Conservation (phyloP, 257 asterid genomes). For the Dorcoceras hygrometricum region DNA sequence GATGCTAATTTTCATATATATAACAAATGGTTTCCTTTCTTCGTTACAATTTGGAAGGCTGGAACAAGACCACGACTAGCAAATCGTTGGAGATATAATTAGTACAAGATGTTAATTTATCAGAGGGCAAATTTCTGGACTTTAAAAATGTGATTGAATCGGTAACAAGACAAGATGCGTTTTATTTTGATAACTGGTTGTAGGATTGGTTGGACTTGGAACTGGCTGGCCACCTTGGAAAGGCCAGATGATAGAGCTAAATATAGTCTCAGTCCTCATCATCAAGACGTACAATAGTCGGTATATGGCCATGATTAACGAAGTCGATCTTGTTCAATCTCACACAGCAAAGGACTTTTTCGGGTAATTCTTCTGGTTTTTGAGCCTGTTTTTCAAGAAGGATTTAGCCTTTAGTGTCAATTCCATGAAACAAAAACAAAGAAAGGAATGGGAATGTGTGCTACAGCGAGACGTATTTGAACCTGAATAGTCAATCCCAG, state of each 20-base stretch:
- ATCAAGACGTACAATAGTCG: constrained; percentile 56
- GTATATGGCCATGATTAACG: constrained; percentile 74
- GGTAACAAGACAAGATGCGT: not conserved
- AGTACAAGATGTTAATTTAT: not conserved
- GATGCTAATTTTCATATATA: too few species aligned
- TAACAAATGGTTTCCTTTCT: not conserved
- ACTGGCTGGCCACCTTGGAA: not conserved
- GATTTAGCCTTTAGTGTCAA: constrained; percentile 4
- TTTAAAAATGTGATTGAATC: not conserved
- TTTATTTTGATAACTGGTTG: not conserved
- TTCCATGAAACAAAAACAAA: not conserved
- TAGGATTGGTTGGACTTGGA: not conserved
- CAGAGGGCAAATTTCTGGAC: not conserved
- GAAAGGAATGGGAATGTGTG: not conserved
- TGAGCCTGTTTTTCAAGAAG: constrained; percentile 51
- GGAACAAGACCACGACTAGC: not conserved
- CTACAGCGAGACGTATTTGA: not conserved
- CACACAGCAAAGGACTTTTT: constrained; percentile 63
- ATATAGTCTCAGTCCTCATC: constrained; percentile 33
- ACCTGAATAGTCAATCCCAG: constrained; percentile 91
- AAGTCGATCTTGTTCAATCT: constrained; percentile 78
- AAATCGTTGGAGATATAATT: not conserved
- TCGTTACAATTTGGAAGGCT: not conserved
- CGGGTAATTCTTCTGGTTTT: constrained; percentile 86
- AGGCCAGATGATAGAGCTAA: not conserved